Evolutionary conservation across 2,329 filamentous ascomycete species (phyloP).

Genomic region (Pezicula carpinea): DNA sequence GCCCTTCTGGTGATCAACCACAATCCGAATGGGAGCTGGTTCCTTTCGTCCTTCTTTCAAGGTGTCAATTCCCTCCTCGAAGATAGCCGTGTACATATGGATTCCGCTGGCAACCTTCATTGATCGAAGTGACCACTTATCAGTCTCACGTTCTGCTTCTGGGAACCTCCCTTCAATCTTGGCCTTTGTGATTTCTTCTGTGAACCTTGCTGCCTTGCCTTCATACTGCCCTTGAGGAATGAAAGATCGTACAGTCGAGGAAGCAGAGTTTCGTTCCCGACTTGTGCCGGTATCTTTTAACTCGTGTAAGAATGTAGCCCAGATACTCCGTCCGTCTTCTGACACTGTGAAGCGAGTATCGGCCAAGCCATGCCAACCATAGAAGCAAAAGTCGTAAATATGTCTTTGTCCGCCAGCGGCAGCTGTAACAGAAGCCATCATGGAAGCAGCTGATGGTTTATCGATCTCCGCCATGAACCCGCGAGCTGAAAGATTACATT

Average conservation of each 20-base stretch:
- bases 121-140: conserved; percentile 75
- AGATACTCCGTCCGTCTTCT: conserved; percentile 57
- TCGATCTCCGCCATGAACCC: conserved; percentile 82
- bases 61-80: conserved; percentile 62
- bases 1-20: conserved; percentile 66
- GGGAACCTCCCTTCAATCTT: conserved; percentile 80
- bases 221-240: conserved; percentile 72
- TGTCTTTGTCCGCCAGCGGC: conserved; percentile 53
- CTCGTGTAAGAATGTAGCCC: conserved; percentile 62
- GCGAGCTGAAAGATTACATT: conserved; percentile 62
- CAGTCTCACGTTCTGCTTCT: conserved; percentile 76
- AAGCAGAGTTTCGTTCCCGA: conserved; percentile 42
- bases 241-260: conserved; percentile 62
- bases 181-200: conserved; percentile 83
- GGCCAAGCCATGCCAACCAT: conserved; percentile 64
- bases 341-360: conserved; percentile 72
- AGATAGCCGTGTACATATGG: conserved; percentile 62
- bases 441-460: conserved; percentile 62
- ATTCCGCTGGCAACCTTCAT: conserved; percentile 56
- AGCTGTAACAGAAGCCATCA: conserved; percentile 61
- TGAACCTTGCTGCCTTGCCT: conserved; percentile 68
- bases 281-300: conserved; percentile 51
- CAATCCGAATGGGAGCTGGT: conserved; percentile 64
- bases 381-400: conserved; percentile 68
- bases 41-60: conserved; percentile 60